These are phyloP conservation scores for Corniculantispora saksenae DNA, from an alignment of 2,329 filamentous ascomycete species.

Conservation along the genomic window DNA sequence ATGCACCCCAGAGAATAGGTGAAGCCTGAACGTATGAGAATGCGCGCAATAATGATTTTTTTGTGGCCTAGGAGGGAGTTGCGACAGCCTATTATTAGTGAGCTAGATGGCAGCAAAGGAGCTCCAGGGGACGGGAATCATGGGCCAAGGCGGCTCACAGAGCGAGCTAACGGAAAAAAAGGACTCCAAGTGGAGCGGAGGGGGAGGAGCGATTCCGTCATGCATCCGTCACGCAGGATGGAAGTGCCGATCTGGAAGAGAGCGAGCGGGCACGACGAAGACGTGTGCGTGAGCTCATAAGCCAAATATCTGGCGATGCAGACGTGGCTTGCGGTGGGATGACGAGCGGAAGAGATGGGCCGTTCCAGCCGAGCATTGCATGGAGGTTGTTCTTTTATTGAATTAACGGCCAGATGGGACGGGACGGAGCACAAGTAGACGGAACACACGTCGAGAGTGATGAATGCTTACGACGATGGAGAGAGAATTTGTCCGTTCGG, in stretches of 20 bases:
- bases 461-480: conserved; percentile 5
- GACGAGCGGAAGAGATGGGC: conserved; percentile 3
- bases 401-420: too few species aligned
- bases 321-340: background rate
- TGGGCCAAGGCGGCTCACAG: background rate
- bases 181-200: background rate
- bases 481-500: background rate
- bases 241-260: background rate
- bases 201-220: conserved; percentile 7
- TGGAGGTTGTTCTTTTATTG: too few species aligned
- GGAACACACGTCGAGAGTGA: too few species aligned
- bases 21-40: background rate
- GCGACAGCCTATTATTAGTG: background rate
- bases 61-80: background rate
- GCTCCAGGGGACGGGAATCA: background rate
- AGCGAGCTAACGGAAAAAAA: background rate
- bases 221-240: conserved; percentile 1
- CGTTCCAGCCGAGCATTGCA: background rate
- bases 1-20: background rate
- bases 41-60: background rate
- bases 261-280: too few species aligned
- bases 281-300: background rate
- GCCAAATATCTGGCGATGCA: background rate
- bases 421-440: too few species aligned
- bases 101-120: background rate